Conservation (phyloP, 2,329 filamentous ascomycete genomes). For the Lachnellula willkommii region DNA sequence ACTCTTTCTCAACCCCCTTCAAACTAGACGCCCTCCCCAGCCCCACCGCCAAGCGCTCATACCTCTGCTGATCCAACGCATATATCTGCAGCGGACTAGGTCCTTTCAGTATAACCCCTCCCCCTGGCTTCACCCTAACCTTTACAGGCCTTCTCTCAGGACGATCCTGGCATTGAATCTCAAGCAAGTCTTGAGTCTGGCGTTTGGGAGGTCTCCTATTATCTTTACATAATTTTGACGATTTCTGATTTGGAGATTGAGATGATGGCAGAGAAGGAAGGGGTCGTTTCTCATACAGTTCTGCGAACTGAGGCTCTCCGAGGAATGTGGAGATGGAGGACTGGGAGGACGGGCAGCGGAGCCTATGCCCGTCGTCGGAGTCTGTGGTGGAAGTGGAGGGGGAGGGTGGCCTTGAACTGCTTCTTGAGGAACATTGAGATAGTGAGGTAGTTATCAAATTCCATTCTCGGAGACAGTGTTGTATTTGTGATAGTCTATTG, state of each 20-base stretch:
- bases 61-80: constrained; percentile 5
- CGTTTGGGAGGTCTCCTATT: background rate
- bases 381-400: background rate
- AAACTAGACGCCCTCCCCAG: background rate
- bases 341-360: constrained; percentile 4
- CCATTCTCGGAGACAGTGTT: constrained; percentile 18
- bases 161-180: constrained; percentile 10
- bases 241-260: background rate
- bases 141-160: constrained; percentile 3
- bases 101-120: constrained; percentile 3
- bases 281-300: constrained; percentile 12
- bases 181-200: background rate
- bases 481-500: constrained; percentile 18
- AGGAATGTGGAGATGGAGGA: constrained; percentile 7
- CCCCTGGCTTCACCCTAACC: constrained; percentile 5
- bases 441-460: constrained; percentile 5
- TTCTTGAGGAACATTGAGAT: constrained; percentile 2
- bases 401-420: background rate
- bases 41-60: constrained; percentile 16
- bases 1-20: background rate
- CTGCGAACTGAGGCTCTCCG: constrained; percentile 9
- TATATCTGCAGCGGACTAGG: constrained; percentile 16
- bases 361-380: constrained; percentile 6
- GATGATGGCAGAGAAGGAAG: constrained; percentile 15
- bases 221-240: background rate